phyloP scores from a whole-genome alignment of 2,329 filamentous ascomycete genomes.

The Ceratocystis harringtonii region DNA sequence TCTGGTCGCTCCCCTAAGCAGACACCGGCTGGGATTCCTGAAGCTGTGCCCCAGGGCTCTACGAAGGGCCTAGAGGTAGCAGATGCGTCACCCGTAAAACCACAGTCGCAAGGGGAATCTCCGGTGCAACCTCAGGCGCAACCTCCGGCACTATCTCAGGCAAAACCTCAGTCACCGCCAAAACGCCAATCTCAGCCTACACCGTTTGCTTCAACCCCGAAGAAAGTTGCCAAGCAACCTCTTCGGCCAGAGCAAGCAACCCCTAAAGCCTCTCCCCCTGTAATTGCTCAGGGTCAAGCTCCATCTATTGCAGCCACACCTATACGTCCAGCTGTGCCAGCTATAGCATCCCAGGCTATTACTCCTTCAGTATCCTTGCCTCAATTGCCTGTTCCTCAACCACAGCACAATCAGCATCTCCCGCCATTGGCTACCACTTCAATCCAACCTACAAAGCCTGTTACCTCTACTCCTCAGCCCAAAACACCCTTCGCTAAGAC shows the following conservation, averaged over 20 bases:
- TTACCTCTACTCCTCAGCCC: conserved; percentile 5
- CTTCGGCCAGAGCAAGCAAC: background rate
- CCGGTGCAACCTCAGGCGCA: background rate
- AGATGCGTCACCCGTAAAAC: background rate
- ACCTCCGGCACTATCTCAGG: background rate
- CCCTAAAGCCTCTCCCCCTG: background rate
- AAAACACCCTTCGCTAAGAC: conserved; percentile 13
- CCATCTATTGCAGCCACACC: background rate
- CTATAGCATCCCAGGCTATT: background rate
- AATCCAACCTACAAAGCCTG: conserved; percentile 3
- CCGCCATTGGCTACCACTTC: background rate
- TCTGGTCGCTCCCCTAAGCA: background rate
- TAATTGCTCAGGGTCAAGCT: background rate
- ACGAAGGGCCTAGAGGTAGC: background rate
- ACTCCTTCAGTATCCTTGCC: background rate
- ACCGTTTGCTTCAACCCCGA: background rate
- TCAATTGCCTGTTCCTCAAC: background rate
- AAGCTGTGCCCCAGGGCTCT: background rate
- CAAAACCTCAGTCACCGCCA: background rate
- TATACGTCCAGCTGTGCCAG: background rate
- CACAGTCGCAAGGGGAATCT: background rate
- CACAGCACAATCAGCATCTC: background rate
- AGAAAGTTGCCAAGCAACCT: background rate
- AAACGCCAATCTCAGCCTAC: background rate
- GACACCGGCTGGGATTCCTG: background rate